Evolutionary conservation across 1,284 basidiomycete species (phyloP).

Genomic region (Pisolithus thermaeus): DNA sequence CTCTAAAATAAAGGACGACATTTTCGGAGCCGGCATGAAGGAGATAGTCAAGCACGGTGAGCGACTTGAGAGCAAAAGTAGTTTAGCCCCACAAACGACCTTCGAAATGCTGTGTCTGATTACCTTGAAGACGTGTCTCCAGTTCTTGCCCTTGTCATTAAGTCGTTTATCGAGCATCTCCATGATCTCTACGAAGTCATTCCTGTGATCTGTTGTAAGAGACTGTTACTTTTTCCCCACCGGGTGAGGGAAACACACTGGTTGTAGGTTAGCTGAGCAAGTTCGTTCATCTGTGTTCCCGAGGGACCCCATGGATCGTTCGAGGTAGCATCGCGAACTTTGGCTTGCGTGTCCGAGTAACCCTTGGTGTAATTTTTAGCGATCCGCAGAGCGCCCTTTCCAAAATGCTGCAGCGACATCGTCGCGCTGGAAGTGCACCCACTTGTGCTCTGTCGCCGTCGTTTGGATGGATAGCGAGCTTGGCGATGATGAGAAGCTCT

Average conservation of each 20-base stretch:
- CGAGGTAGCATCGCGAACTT: slow-evolving; percentile 98
- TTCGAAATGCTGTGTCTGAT: background rate
- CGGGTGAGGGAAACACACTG: slow-evolving; percentile 57
- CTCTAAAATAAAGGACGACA: slow-evolving; percentile 96
- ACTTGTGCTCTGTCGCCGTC: slow-evolving; percentile 10
- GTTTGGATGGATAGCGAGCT: background rate
- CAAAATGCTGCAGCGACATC: slow-evolving; percentile 59
- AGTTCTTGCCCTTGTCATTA: slow-evolving; percentile 99
- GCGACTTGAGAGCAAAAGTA: slow-evolving; percentile 48
- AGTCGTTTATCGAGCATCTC: slow-evolving; percentile 99
- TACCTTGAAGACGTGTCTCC: slow-evolving; percentile 99
- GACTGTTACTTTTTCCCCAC: background rate
- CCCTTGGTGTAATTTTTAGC: slow-evolving; percentile 95
- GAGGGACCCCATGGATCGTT: slow-evolving; percentile 99
- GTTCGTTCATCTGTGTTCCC: slow-evolving; percentile 98
- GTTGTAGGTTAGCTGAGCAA: slow-evolving; percentile 96
- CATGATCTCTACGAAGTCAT: slow-evolving; percentile 99
- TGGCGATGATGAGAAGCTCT: too few relatives aligned
- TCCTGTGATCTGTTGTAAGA: slow-evolving; percentile 41
- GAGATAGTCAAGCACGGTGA: slow-evolving; percentile 95
- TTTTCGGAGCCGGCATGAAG: slow-evolving; percentile 97
- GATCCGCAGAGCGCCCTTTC: slow-evolving; percentile 76
- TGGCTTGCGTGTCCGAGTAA: slow-evolving; percentile 91
- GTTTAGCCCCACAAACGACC: slow-evolving; percentile 9
- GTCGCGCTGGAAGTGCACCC: slow-evolving; percentile 1